A percentile compares a stretch with the other conserved stretches of the same genome.
Conservation (phyloP, 2,329 filamentous ascomycete species). For the Diplodia scrobiculata region DNA sequence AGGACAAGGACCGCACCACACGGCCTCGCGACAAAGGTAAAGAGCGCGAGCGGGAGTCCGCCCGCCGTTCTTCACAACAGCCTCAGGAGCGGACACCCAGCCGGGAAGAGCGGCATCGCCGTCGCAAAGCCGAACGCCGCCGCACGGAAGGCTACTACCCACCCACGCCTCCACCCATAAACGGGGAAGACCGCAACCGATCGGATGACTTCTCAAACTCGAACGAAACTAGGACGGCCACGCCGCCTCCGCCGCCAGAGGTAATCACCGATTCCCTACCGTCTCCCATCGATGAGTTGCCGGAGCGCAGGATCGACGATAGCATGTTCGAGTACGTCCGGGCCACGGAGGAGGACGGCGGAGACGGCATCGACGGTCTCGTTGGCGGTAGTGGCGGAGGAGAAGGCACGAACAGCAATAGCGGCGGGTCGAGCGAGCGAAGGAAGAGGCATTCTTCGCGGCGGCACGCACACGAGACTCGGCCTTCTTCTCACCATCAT, state of each 20-base stretch:
- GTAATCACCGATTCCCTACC: not conserved
- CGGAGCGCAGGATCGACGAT: not conserved
- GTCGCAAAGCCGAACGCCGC: slow-evolving; percentile 23
- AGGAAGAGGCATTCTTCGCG: not conserved
- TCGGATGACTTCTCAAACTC: not conserved
- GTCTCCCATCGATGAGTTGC: slow-evolving; percentile 8
- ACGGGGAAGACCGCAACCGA: not conserved
- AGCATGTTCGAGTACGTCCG: slow-evolving; percentile 9
- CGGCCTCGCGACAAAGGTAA: not conserved
- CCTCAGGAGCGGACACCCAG: slow-evolving; percentile 7
- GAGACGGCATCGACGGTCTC: not conserved
- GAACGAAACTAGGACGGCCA: not conserved
- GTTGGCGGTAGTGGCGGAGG: not conserved
- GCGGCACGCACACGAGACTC: not conserved
- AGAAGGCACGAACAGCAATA: not conserved
- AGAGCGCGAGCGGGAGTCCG: slow-evolving; percentile 1
- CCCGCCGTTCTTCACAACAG: not conserved
- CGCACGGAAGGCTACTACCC: slow-evolving; percentile 6
- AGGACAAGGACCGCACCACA: not conserved
- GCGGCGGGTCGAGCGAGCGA: slow-evolving; percentile 6
- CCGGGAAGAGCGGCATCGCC: slow-evolving; percentile 14
- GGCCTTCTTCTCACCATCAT: not conserved
- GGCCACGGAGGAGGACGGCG: not conserved
- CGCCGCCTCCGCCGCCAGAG: not conserved
- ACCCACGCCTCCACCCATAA: slow-evolving; percentile 6